Base-by-base conservation (phyloP, 768 basidiomycete species). In the Pulveroboletus sp. region DNA sequence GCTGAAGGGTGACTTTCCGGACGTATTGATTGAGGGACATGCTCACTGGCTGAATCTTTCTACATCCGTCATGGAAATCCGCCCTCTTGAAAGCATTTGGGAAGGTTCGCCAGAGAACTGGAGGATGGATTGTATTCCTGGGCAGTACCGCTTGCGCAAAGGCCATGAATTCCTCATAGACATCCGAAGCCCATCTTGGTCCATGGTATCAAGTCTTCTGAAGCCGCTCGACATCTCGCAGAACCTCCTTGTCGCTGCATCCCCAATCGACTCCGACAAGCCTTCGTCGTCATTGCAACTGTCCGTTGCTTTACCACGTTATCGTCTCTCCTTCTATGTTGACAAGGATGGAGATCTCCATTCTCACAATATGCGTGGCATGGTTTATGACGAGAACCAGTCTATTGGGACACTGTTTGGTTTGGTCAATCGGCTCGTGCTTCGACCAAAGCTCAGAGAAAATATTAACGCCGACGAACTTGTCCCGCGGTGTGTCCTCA, bases 401-500 rank as follows among this genome's bases (percentile, higher is more conserved):
- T 74, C 67, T 1, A 60, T 61, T 1, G 75, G 76, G 1, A 72
- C 75, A 1, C 59, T 81, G 57, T 68, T 76, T 35, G 79, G 78
- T 14, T 56, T 80, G 31, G 35, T 41, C 32, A 71, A 63, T 31
- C 69, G 61, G 33, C 71, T 77, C 15, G 65, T 79, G 5, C 67
- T 78, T 37, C 66, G 74, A 13, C 59, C 57, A 41, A 64, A 55
- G 14, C 2, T 15, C 13, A 40, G n/a, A 30, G n/a, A 11, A 30
- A 21, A 21, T 21, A 21, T 21, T 21, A 21, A 21, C 21, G 21
- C 21, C 21, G 45, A 38, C 0, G 55, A 54, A 21, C 41, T 57
- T n/a, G 13, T 51, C 6, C 53, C 52, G 1, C 51, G 66, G 14
- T 52, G 47, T 8, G 64, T 78, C 30, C 58, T 78, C 35, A 63